Percentiles rank a stretch among this genome's conserved stretches.
These are phyloP conservation scores for Cercospora sp. DNA, from an alignment of 2,329 filamentous ascomycete species.

Conservation along the genomic window DNA sequence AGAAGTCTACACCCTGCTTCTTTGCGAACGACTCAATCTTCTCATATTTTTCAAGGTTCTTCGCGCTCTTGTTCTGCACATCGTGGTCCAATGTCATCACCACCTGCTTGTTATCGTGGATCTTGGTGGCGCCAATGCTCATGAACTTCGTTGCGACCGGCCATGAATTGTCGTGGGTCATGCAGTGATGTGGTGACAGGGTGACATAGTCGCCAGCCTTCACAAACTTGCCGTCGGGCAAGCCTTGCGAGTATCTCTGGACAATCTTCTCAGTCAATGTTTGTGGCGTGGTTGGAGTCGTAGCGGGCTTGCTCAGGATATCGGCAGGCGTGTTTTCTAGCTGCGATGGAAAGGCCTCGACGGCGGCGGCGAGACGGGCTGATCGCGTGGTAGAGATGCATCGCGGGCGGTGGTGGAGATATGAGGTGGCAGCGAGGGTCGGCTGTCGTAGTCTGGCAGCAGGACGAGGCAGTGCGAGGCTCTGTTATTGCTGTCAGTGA, in stretches of 20 bases:
- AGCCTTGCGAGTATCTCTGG: slow-evolving; percentile 74
- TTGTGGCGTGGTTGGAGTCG: slow-evolving; percentile 58
- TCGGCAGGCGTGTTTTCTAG: slow-evolving; percentile 65
- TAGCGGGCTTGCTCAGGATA: slow-evolving; percentile 65
- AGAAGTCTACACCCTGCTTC: slow-evolving; percentile 75
- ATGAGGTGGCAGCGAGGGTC: slow-evolving; percentile 9
- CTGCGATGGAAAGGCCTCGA: slow-evolving; percentile 64
- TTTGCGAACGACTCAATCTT: slow-evolving; percentile 80
- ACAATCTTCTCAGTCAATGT: slow-evolving; percentile 93
- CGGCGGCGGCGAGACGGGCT: slow-evolving; percentile 36
- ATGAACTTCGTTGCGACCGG: slow-evolving; percentile 77
- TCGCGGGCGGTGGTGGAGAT: slow-evolving; percentile 32
- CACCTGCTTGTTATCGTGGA: slow-evolving; percentile 70
- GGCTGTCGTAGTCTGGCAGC: slow-evolving; percentile 5
- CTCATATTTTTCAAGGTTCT: slow-evolving; percentile 78
- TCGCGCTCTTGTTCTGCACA: slow-evolving; percentile 76
- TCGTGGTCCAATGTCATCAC: slow-evolving; percentile 87
- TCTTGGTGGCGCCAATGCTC: slow-evolving; percentile 73
- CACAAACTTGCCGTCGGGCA: slow-evolving; percentile 73
- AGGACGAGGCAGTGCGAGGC: slow-evolving; percentile 14
- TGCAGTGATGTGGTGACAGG: slow-evolving; percentile 68
- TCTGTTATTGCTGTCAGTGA: slow-evolving; percentile 11
- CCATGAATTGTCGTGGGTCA: slow-evolving; percentile 86
- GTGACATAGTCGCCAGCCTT: slow-evolving; percentile 81
- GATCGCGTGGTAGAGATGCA: slow-evolving; percentile 29